Base-by-base conservation (phyloP, 2,329 filamentous ascomycete species). In the Chaetothyriales sp. region DNA sequence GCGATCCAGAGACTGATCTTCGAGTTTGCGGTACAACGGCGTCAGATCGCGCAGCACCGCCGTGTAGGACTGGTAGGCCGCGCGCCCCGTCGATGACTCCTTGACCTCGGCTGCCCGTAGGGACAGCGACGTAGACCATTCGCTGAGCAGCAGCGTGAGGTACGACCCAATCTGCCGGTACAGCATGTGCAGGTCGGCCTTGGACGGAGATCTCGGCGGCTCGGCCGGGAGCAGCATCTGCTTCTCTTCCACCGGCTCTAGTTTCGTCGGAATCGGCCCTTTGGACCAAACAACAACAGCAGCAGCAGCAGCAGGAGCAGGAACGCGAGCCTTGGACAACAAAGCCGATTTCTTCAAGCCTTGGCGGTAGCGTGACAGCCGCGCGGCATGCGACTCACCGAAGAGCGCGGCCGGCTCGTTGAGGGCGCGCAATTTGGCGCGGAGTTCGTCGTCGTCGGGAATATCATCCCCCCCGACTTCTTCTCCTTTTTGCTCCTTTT, bases 71-170 rank as follows among this genome's bases (percentile, higher is more conserved):
- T 78, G 84, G 61, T 85, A 82, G 5, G 92, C 92, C 56, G 82
- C 80, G 62, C 87, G 88, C 61, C 89, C 88, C 18, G 86, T 81
- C 58, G 82, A 84, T 25, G 86, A 89, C 54, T 82, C 79, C 60
- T 85, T 80, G 29, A 82, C 75, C 1, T 73, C 70, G 7, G 68
- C 61, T 25, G 77, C 70, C 47, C 81, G 75, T 46, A 71, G 69
- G 5, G 79, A 79, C 61, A 98, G 78, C 4, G 89, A 89, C 43
- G 72, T 65, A 61, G 89, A 81, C 84, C 94, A 98, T 67, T 94
- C 90, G 45, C 76, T 78, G 53, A 98, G 73, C n/a, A 98, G 81
- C 81, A 98, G 88, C 50, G 86, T 94, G 71, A 98, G 97, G 73
- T 95, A 98, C 47, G 86, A 92, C 18, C 86, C 86, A 51, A 98